phyloP scores from a whole-genome alignment of 257 asterid genomes.

The Capsicum chinense region DNA sequence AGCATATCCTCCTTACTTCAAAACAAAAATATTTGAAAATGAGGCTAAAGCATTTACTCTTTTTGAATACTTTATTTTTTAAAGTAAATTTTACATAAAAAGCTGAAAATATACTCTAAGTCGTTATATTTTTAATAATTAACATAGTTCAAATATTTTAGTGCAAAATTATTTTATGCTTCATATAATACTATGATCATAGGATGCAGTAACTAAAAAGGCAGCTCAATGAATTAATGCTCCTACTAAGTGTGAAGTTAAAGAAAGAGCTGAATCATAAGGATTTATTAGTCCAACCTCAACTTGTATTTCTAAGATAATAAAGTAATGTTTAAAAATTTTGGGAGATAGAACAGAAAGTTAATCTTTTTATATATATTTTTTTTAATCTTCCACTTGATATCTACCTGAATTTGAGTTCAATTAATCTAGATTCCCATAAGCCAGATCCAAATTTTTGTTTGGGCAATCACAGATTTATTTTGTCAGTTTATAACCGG shows the following conservation, averaged over 20 bases:
- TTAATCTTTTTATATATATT: too few relatives aligned
- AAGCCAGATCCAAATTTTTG: neutral
- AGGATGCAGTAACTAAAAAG: neutral
- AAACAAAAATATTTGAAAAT: neutral
- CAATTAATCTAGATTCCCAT: too few relatives aligned
- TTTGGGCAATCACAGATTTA: neutral
- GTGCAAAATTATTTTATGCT: neutral
- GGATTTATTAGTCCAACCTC: too few relatives aligned
- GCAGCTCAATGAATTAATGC: too few relatives aligned
- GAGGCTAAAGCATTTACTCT: neutral
- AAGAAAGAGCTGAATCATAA: too few relatives aligned
- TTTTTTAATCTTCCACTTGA: too few relatives aligned
- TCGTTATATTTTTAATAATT: neutral
- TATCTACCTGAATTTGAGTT: too few relatives aligned
- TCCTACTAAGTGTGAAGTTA: too few relatives aligned
- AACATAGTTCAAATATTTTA: neutral
- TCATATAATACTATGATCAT: neutral
- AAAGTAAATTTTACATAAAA: neutral
- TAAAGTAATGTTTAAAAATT: neutral
- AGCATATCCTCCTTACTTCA: neutral
- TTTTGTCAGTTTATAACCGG: constrained; percentile 22
- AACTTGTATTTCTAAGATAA: too few relatives aligned
- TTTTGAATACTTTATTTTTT: neutral
- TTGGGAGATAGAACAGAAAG: neutral
- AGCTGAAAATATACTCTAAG: neutral